These are phyloP conservation scores for Euryodendron excelsum DNA, from an alignment of 148 eudicot species.

Conservation along the genomic window DNA sequence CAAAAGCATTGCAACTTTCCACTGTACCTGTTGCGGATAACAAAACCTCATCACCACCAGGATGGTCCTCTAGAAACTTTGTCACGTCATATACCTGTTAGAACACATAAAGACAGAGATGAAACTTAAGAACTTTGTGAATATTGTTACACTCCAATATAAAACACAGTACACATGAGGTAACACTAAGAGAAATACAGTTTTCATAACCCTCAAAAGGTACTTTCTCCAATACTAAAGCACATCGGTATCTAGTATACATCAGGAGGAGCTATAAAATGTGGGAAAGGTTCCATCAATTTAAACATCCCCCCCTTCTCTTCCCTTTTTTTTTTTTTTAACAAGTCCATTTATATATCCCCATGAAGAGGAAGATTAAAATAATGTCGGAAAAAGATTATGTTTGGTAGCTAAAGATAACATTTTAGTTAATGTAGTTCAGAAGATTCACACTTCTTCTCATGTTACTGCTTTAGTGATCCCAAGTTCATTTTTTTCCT, in stretches of 20 bases:
- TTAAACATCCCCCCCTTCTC: neutral
- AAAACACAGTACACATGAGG: neutral
- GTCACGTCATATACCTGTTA: constrained; percentile 84
- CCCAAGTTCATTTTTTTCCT: neutral
- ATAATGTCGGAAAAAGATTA: too few relatives aligned
- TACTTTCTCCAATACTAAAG: neutral
- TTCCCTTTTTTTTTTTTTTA: too few relatives aligned
- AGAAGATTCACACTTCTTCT: too few relatives aligned
- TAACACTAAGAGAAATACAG: neutral
- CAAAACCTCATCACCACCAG: constrained; percentile 91
- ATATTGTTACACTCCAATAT: neutral
- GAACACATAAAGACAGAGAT: neutral
- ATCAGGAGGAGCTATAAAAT: neutral
- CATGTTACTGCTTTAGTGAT: too few relatives aligned
- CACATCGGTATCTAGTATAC: neutral
- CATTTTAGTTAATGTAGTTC: too few relatives aligned
- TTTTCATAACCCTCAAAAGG: neutral
- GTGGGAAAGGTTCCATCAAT: neutral
- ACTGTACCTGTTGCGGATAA: constrained; percentile 71
- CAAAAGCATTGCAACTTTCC: too few relatives aligned
- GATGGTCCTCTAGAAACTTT: constrained; percentile 88
- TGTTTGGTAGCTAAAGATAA: too few relatives aligned
- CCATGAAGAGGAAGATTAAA: too few relatives aligned
- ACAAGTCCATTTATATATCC: too few relatives aligned
- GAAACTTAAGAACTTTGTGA: neutral